A percentile compares a stretch with the other conserved stretches of the same genome.
Evolutionary conservation across 345 rosid species (phyloP).

Genomic region (Xanthoceras sorbifolium): DNA sequence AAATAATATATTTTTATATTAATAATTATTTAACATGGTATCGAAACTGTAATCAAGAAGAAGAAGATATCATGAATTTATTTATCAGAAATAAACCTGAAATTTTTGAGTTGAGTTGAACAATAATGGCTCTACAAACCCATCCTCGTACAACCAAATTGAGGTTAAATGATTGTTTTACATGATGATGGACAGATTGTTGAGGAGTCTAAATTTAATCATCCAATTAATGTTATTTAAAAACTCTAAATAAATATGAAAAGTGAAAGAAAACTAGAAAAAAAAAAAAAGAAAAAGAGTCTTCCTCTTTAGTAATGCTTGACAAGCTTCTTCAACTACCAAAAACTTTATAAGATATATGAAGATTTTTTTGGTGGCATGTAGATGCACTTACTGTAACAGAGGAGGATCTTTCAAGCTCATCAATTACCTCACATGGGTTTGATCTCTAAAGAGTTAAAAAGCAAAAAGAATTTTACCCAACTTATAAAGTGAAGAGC

Average conservation of each 20-base stretch:
- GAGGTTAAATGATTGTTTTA: neutral
- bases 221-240: neutral
- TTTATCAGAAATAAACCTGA: too few relatives aligned
- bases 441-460: slow-evolving; percentile 4
- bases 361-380: neutral
- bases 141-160: neutral
- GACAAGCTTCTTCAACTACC: neutral
- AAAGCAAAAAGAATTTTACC: neutral
- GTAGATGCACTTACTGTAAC: neutral
- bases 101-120: too few relatives aligned
- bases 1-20: too few relatives aligned
- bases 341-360: neutral
- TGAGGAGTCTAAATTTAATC: neutral
- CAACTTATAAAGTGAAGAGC: slow-evolving; percentile 4
- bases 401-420: neutral
- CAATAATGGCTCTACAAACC: neutral
- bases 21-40: too few relatives aligned
- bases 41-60: neutral
- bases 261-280: neutral
- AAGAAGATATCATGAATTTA: neutral
- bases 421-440: slow-evolving; percentile 18
- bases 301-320: neutral
- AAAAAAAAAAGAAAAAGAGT: too few relatives aligned
- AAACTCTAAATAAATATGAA: neutral
- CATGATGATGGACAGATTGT: neutral